Evolutionary conservation across 2,329 filamentous ascomycete genomes (phyloP), one percentile per base, ranked within the genome.

Genomic region (Akanthomyces muscarius): DNA sequence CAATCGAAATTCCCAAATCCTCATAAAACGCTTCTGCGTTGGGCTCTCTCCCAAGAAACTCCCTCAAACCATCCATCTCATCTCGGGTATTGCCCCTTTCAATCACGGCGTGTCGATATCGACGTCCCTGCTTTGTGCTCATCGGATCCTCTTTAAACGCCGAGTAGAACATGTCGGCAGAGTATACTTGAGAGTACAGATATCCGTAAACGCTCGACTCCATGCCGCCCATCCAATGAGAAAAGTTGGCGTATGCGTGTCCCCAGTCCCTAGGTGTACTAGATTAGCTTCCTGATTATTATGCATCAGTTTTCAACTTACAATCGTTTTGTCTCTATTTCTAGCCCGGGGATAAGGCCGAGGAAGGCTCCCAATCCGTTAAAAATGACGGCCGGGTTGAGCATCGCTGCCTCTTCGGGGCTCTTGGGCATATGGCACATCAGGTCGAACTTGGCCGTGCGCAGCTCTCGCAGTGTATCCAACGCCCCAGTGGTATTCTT

Each of bases 151-250:
- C 80, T 78, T 89, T 88, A 78, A 95, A 95, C 52, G 90, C 87
- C 0, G 84, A 84, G 76, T 91, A 87, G 80, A 94, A 96, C 90
- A 96, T 94, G 75, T 96, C 91, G 30, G 89, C 84, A 28, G 87
- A 90, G 77, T 93, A 95, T 21, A 95, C 91, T 73, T 91, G 85
- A 1, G 88, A 91, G 66, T 85, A 89, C 41, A 89, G 77, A 71
- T 89, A 89, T 69, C 86, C 86, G 74, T 95, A 95, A 78, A 94
- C 94, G 50, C 90, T 90, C 33, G 90, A 90, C 73, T 94, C 91
- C 71, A 95, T 95, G 2, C 91, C 91, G 60, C 90, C 90, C 65
- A 94, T 90, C 66, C 94, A 80, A 75, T 95, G 91, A 18, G 90
- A 90, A 71, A 95, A 92, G 0, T 87, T 91, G 6, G 90, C 89